Base-by-base conservation (phyloP, 2,329 filamentous ascomycete genomes). In the Fusarium pininemorale region DNA sequence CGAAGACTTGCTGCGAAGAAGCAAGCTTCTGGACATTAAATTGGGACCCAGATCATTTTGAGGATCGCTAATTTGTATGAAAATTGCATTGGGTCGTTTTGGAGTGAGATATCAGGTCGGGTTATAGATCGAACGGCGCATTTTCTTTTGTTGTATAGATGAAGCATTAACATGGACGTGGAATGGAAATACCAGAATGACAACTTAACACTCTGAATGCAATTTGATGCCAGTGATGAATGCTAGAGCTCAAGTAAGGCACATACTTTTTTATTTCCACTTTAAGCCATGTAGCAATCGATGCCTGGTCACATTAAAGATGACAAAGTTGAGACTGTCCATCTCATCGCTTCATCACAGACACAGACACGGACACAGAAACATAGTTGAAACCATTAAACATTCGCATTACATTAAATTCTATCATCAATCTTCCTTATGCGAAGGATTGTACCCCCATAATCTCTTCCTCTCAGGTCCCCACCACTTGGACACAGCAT, bases 1-100 rank as follows among this genome's bases (percentile, higher is more conserved):
- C 86, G 87, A 73, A 84, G 89, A 42, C 74, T 90, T 48, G 84
- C 83, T n/a, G 81, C 84, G 77, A 83, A 83, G 76, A 80, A 83
- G 78, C 62, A 63, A 24, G 66, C 72, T 35, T 7, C 44, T 10
- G 66, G 39, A n/a, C 67, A 70, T 42, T 70, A 44, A 39, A 22
- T 16, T 11, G n/a, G 7, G n/a, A 15, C 3, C 4, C 15, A 3
- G 18, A 4, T 44, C 26, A 18, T 22, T 22, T 22, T 13, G n/a
- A 3, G 3, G 18, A 5, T 53, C 16, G 2, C 18, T 69, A 67
- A 45, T 69, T 26, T 69, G 56, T 63, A 69, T 61, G 15, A 48
- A 45, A 55, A 55, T 63, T 39, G 64, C 66, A 69, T 68, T 50
- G 32, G 41, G 3, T 8, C 16, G 48, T 32, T 54, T 32, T 28